Evolutionary conservation across 495 filamentous ascomycete species (phyloP), one percentile per base, ranked within the genome.

Genomic region (Penicillium macrosclerotiorum): DNA sequence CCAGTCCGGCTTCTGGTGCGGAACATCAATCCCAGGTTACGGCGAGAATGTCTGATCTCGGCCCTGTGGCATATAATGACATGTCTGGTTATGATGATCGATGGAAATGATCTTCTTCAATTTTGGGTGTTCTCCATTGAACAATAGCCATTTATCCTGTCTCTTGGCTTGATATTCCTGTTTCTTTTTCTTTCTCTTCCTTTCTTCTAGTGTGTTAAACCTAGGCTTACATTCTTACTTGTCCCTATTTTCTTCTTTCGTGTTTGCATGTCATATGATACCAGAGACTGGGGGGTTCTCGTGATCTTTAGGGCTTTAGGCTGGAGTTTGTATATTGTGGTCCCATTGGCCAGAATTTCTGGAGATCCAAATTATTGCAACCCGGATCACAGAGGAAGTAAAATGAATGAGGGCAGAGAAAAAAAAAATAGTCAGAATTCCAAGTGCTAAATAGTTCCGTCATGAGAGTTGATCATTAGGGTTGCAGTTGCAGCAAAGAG

Each of bases 401-500:
- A 22, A 35, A 30, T 30, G 20, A 33, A 14, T 13, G 11, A 37
- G 23, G n/a, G n/a, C n/a, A n/a, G n/a, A n/a, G n/a, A n/a, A n/a
- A n/a, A n/a, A 42, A 37, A 26, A 20, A 25, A 14, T 18, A 26
- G 24, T 25, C 33, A 5, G 24, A 44, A 48, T 14, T 50, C 13
- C 16, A 25, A 38, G 12, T 17, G 20, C 23, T 22, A 45, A 47
- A 39, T 26, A 42, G 47, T 47, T n/a, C n/a, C 35, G 37, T 63
- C 54, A 56, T 58, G 39, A 51, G 46, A n/a, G n/a, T n/a, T 54
- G 45, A 57, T 60, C 55, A 62, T 62, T 62, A 62, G 26, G 20
- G 25, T 55, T 25, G 46, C 38, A 52, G n/a, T n/a, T n/a, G n/a
- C n/a, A n/a, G n/a, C n/a, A n/a, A n/a, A 23, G 43, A 49, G 42